Base-by-base conservation (phyloP, 331 rosid species). In the Rhamnella rubrinervis region DNA sequence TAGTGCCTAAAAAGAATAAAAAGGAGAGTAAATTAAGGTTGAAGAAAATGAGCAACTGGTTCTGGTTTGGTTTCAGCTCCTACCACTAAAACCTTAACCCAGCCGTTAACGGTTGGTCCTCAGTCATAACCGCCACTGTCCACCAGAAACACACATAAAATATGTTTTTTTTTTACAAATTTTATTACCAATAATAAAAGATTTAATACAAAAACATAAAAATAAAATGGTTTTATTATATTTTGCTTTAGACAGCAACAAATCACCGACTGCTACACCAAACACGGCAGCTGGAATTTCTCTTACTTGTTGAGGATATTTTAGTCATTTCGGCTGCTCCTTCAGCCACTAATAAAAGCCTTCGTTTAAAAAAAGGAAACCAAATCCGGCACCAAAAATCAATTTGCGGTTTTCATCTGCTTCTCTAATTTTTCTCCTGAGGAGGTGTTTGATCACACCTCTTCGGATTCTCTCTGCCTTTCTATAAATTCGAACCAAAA, bases 381-480 rank as follows among this genome's bases (percentile, higher is more conserved):
- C 20, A 19, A 12, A 13, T 16, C 4, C 37, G 0, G 15, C 51
- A 37, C 8, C 40, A 20, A 35, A 67, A 67, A 71, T 39, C 59
- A 35, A 47, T 65, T 66, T 63, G 56, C 69, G 77, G 49, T 38
- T 18, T 77, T 71, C 66, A 59, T 26, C 38, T 25, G 1, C 19
- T 59, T 18, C 13, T 25, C 58, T 62, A n/a, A n/a, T 56, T 61
- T 28, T 55, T 67, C 52, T 44, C 76, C 75, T 38, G 73, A 79
- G 86, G 89, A 79, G 87, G 87, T 80, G 90, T 82, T 79, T 44
- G 53, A 50, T 71, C 78, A 66, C 79, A 66, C 79, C 82, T 74
- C 81, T 77, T 77, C 83, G 77, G 74, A 38, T 56, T 72, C 17
- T 46, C 44, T 62, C 78, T 37, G 2, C 56, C 19, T 56, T 46